Evolutionary conservation across 305 asterid genomes (phyloP).

Genomic region (Striga hermonthica): DNA sequence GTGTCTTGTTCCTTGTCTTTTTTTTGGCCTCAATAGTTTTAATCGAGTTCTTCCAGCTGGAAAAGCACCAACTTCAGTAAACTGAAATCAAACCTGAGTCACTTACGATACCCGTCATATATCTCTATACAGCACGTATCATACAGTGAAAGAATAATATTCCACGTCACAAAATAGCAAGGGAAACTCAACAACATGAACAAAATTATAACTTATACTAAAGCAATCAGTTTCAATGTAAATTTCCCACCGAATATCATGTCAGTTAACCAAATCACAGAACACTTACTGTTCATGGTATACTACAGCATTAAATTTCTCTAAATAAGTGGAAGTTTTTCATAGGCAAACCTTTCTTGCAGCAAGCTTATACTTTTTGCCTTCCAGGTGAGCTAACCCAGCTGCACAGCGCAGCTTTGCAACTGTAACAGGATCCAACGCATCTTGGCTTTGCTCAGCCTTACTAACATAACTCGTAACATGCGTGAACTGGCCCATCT

Average conservation of each 20-base stretch:
- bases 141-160: neutral
- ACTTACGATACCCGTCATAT: neutral
- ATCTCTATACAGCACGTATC: conserved; percentile 14
- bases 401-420: conserved; percentile 86
- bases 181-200: neutral
- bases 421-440: conserved; percentile 57
- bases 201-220: neutral
- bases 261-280: neutral
- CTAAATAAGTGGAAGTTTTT: conserved; percentile 1
- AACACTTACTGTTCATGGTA: neutral
- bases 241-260: neutral
- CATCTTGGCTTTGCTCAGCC: conserved; percentile 83
- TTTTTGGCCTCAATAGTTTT: neutral
- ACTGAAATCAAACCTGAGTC: neutral
- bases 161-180: conserved; percentile 2
- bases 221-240: conserved; percentile 10
- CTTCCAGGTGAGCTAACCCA: conserved; percentile 82
- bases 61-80: conserved; percentile 2
- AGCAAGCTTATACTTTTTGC: conserved; percentile 82
- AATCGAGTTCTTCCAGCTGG: neutral
- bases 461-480: conserved; percentile 84
- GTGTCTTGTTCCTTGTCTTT: neutral
- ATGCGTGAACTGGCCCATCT: conserved; percentile 94
- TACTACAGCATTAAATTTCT: conserved; percentile 10
- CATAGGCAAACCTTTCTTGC: conserved; percentile 78